phyloP scores from a whole-genome alignment of 1,139 yeast species.

The Magnusiomyces tetraspermus region DNA sequence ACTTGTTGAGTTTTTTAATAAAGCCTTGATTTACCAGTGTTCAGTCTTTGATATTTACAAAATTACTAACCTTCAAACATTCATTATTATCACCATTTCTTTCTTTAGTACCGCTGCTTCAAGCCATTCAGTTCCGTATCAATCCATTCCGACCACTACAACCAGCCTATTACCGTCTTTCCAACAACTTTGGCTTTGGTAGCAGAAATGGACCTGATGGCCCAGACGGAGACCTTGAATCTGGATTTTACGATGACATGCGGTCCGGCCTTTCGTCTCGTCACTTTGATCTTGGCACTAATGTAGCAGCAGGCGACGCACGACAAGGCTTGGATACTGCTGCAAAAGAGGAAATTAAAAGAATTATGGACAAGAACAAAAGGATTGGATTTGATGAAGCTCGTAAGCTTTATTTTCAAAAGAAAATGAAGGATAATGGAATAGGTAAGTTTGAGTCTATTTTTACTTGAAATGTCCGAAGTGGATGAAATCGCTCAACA shows the following conservation, averaged over 20 bases:
- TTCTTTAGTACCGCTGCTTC: not conserved
- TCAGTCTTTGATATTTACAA: too few relatives aligned
- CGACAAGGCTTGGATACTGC: conserved; percentile 53
- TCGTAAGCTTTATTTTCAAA: conserved; percentile 43
- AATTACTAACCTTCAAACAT: too few relatives aligned
- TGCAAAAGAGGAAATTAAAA: conserved; percentile 44
- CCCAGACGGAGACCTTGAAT: not conserved
- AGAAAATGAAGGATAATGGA: conserved; percentile 42
- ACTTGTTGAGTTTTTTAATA: too few relatives aligned
- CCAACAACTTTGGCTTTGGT: not conserved
- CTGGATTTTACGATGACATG: conserved; percentile 37
- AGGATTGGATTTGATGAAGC: conserved; percentile 61
- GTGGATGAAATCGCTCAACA: too few relatives aligned
- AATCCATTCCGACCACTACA: not conserved
- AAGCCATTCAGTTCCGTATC: not conserved
- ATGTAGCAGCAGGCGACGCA: conserved; percentile 40
- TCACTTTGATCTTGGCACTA: conserved; percentile 44
- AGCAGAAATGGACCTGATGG: not conserved
- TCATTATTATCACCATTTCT: not conserved
- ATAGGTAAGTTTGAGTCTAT: conserved; percentile 35
- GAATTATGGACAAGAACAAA: conserved; percentile 44
- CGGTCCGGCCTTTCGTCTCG: conserved; percentile 58
- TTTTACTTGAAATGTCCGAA: not conserved
- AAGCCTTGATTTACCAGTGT: too few relatives aligned
- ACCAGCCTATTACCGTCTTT: not conserved